Conservation (phyloP, 176 grass and related monocot genomes). For the Oryza australiensis region DNA sequence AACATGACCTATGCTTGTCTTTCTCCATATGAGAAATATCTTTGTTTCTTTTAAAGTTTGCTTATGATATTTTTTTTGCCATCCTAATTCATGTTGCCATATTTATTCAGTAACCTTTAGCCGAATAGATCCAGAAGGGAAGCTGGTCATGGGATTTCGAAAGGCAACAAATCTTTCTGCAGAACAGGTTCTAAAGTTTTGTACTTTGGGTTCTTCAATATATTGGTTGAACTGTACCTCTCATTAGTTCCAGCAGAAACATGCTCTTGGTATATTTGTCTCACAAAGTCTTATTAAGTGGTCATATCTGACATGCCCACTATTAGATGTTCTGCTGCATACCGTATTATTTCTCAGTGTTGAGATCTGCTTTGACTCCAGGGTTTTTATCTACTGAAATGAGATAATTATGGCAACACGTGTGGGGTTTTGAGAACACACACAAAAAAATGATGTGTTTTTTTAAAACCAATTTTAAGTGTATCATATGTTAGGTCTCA, state of each 20-base stretch:
- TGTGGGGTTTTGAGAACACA: background rate
- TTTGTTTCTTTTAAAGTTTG: background rate
- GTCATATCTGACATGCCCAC: background rate
- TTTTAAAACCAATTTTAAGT: background rate
- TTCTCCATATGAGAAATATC: background rate
- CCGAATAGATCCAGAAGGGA: constrained; percentile 93
- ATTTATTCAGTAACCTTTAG: constrained; percentile 85
- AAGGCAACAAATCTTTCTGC: constrained; percentile 62
- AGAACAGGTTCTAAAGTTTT: constrained; percentile 66
- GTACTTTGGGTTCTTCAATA: background rate
- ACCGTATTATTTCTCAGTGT: background rate
- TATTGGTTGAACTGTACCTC: background rate
- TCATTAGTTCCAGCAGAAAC: background rate
- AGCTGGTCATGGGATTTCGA: constrained; percentile 94
- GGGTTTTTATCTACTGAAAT: background rate
- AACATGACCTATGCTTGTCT: background rate
- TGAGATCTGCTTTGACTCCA: constrained; percentile 3
- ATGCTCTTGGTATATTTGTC: background rate
- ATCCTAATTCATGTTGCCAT: constrained; percentile 22
- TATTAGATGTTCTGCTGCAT: constrained; percentile 24
- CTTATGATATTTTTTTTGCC: background rate
- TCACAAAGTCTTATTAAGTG: background rate
- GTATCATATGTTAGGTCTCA: constrained; percentile 8
- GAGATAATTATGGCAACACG: background rate
- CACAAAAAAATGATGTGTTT: background rate